Base-by-base conservation (phyloP, 768 basidiomycete genomes). In the Roridomyces roridus region DNA sequence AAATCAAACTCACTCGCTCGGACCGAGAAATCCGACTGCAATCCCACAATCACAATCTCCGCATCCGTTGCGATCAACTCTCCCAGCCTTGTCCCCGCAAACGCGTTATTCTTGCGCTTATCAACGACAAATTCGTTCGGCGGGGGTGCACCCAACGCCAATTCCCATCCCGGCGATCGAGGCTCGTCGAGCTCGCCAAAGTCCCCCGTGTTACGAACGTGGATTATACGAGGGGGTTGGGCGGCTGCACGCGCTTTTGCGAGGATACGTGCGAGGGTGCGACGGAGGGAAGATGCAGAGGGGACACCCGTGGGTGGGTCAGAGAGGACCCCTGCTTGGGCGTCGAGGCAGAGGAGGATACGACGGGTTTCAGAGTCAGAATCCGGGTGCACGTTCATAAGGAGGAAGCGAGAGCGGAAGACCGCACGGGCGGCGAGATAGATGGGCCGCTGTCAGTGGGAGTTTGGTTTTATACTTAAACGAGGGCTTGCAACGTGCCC, bases 31-130 rank as follows among this genome's bases (percentile, higher is more conserved):
- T 89, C 87, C 63, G 85, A 86, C 69, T 86, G 85, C 67, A 87
- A 80, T 14, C 88, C 88, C 17, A 82, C 82, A 46, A 89, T 78
- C 46, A 89, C 77, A 46, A 89, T 77, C 74, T 88, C 83, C 14
- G 86, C 86, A 26, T 82, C 78, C 4, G 66, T 49, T 0, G 79
- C 76, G 31, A 91, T 72, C 39, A 85, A 65, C 4, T 79, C 75
- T 8, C 70, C 79, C 4, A 91, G 75, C 11, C 48, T 58, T 18
- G 87, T 89, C 11, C 85, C 85, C 0, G 80, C 76, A 60, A 89
- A 91, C 24, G 87, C 86, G 61, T 89, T 88, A 73, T 85, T 88
- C 73, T 86, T 86, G 45, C 74, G 72, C 73, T 89, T 89, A 72
- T 89, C 87, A 42, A 89, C 62, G 47, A 88, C 74, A 46, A 72